Evolutionary conservation across 805 yeast species (phyloP), one percentile per base, ranked within the genome.

Genomic region (Priceomyces haplophilus): DNA sequence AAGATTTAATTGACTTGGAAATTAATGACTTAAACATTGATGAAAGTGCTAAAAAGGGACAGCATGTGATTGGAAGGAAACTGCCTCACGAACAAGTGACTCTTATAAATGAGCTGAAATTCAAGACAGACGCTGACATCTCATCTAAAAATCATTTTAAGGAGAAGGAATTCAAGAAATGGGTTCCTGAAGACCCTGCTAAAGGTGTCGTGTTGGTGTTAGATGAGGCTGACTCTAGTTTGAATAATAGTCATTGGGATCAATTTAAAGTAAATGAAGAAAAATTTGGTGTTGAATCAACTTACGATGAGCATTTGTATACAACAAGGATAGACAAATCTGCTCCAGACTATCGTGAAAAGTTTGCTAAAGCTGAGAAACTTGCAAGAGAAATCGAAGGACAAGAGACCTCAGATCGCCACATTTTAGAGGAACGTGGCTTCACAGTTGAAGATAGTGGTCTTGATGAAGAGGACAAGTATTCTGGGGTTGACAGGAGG

Each of bases 381-480:
- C 62, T 93, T 44, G 97, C 98, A 1, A 73, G 69, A 37, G 98
- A 93, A 58, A 91, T 91, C 53, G 93, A 86, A 62, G 65, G 75
- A 31, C 84, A 79, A 52, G 71, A 76, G 5, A 75, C 83, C 18
- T 84, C 83, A 20, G 89, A 87, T 57, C 67, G 78, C 21, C 98
- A 93, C 60, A 49, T 90, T 19, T 91, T 95, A 48, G 99, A 91
- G 61, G 99, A 91, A 63, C 80, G 99, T 61, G 96, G 96, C 19
- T 48, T 80, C 12, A 55, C 61, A 13, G 76, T 85, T 30, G 96
- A 87, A 59, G 96, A 87, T 56, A 78, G 85, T 46, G 96, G 95
- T 13, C 51, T 87, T 52, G 98, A 93, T 63, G 99, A 93, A 67
- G 99, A 93, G 63, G 97, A 90, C 62, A 86, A 86, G 64, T 93